Base-by-base conservation (phyloP, 2,329 filamentous ascomycete species). In the Monosporascus sp. region DNA sequence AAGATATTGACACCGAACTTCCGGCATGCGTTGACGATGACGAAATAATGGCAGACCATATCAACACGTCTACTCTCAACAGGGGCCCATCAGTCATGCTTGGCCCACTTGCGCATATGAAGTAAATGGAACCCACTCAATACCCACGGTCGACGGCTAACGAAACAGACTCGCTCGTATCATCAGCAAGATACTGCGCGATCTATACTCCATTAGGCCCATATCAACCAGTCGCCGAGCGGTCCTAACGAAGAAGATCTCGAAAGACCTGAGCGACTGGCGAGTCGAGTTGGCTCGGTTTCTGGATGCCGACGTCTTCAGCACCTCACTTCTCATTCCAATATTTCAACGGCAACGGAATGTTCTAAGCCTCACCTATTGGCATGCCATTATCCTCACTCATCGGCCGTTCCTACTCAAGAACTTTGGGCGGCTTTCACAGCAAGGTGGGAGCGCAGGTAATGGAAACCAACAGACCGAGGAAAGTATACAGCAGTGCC, bases 1-100 rank as follows among this genome's bases (percentile, higher is more conserved):
- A 86, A 45, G 82, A 86, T 52, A 84, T 86, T 49, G 83, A 86
- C 55, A 81, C 85, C 57, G 78, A 82, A 17, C 67, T 84, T 16
- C 84, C 84, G 0, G 69, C 72, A 7, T 52, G 45, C 22, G 41
- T 46, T 9, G 48, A 40, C 8, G 44, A 50, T 17, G 44, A 52
- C 22, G 37, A 55, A 40, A 24, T 55, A n/a, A 45, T 27, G 16
- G 45, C 27, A 11, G 27, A 31, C 9, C 27, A 49, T 17, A 17
- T 24, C 16, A 20, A 26, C 17, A 14, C 37, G 48, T 31, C 20
- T 11, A 51, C 26, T 37, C 41, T 26, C 40, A 44, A 37, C 22
- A 47, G 56, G 4, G 56, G 58, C 6, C 61, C 63, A 22, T 63
- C 65, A 4, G 56, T 64, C 0, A 73, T 72, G 69, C 60, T 70